Evolutionary conservation across 805 yeast genomes (phyloP).

Genomic region (Teunomyces atbi): DNA sequence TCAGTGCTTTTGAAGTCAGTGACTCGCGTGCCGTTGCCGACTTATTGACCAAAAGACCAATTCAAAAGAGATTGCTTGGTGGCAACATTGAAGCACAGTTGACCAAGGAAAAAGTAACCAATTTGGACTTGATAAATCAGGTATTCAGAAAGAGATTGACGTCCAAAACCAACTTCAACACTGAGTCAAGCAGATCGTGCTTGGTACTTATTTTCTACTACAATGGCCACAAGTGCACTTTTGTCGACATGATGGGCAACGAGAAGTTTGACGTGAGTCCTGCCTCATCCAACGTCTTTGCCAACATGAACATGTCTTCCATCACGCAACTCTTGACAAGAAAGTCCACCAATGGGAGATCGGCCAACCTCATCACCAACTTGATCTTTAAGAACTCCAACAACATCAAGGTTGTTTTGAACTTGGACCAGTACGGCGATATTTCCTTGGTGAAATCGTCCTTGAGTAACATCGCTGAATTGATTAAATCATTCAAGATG

Average conservation of each 20-base stretch:
- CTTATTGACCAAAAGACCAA: slow-evolving; percentile 18
- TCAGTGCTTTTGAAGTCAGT: slow-evolving; percentile 30
- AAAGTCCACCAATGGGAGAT: slow-evolving; percentile 16
- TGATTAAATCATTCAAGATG: slow-evolving; percentile 18
- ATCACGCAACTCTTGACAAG: slow-evolving; percentile 23
- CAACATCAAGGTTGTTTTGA: slow-evolving; percentile 22
- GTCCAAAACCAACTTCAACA: slow-evolving; percentile 16
- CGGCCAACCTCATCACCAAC: slow-evolving; percentile 27
- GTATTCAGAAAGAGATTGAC: slow-evolving; percentile 21
- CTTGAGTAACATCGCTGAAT: slow-evolving; percentile 23
- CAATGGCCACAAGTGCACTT: slow-evolving; percentile 17
- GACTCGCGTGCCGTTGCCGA: slow-evolving; percentile 26
- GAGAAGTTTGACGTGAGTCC: slow-evolving; percentile 20
- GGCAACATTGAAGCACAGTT: slow-evolving; percentile 14
- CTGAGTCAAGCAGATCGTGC: slow-evolving; percentile 25
- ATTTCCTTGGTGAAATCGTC: slow-evolving; percentile 23
- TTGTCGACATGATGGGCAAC: slow-evolving; percentile 30
- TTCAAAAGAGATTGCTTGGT: slow-evolving; percentile 8
- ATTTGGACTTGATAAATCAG: slow-evolving; percentile 7
- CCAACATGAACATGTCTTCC: slow-evolving; percentile 26
- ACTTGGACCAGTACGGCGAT: slow-evolving; percentile 28
- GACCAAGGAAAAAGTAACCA: slow-evolving; percentile 10
- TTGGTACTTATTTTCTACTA: slow-evolving; percentile 23
- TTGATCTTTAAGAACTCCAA: slow-evolving; percentile 19
- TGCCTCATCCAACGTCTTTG: slow-evolving; percentile 19